Percentiles rank a stretch among this genome's conserved stretches.
Conservation (phyloP, 208 protist genomes). For the Leishmania gerbilli region DNA sequence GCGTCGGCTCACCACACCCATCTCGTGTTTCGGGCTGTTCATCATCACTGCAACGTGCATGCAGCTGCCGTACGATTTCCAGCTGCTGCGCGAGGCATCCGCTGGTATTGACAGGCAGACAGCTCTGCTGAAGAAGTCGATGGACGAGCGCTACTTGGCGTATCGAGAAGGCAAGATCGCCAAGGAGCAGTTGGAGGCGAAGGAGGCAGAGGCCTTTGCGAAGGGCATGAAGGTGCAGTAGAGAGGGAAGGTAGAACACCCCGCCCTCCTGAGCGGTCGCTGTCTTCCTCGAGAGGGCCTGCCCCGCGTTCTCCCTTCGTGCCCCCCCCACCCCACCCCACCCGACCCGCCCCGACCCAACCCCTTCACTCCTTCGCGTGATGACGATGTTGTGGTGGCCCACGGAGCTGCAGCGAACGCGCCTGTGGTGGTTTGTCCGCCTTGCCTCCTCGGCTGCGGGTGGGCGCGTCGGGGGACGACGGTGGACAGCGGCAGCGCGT, state of each 20-base stretch:
- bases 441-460: not conserved
- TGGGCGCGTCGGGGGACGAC: not conserved
- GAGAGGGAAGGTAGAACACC: not conserved
- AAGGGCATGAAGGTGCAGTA: slow-evolving; percentile 9
- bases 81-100: slow-evolving; percentile 31
- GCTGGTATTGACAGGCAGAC: slow-evolving; percentile 33
- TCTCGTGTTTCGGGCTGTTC: slow-evolving; percentile 56
- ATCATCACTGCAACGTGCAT: slow-evolving; percentile 46
- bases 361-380: not conserved
- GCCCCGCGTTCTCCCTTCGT: not conserved
- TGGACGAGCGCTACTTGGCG: slow-evolving; percentile 33
- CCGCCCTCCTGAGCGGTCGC: not conserved
- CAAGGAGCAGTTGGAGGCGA: slow-evolving; percentile 27
- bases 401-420: not conserved
- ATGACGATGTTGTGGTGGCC: not conserved
- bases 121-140: slow-evolving; percentile 41
- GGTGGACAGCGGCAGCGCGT: too few species aligned
- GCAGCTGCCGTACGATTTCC: slow-evolving; percentile 63
- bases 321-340: not conserved
- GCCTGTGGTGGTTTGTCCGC: not conserved
- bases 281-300: not conserved
- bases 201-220: slow-evolving; percentile 22
- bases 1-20: slow-evolving; percentile 62
- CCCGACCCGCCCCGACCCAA: too few species aligned
- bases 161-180: slow-evolving; percentile 44